Base-by-base conservation (phyloP, 495 filamentous ascomycete species). In the Cenococcum geophilum region DNA sequence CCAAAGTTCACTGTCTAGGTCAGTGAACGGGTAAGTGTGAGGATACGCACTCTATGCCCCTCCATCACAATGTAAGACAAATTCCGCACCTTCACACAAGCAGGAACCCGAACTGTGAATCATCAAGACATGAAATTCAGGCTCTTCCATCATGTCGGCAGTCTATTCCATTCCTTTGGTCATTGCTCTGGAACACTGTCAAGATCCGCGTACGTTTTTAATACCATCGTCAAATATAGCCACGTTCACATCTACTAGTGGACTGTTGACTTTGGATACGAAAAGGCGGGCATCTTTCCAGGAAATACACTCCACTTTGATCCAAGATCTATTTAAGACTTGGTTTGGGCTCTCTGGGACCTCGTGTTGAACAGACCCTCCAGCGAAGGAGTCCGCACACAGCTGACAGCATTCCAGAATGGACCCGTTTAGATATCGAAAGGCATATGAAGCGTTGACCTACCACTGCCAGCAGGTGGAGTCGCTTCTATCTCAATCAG, bases 391-490 rank as follows among this genome's bases (percentile, higher is more conserved):
- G 23, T 23, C 25, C 40, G 12, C 40, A 45, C 12, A 14, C 40
- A 14, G 40, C 40, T 45, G 34, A 58, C 58, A 27, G 45, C 16
- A 61, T 43, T 47, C 43, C 42, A 61, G 53, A 21, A 68, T 68
- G 65, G 65, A 68, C 32, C 65, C 65, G 25, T 61, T 59, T 22
- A 60, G 61, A 23, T 68, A 68, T 42, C 57, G 61, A 22, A 68
- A 59, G 40, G 65, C 65, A 43, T 68, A 68, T 47, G 61, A 68
- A 47, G 65, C 65, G 14, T 64, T 68, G 65, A 68, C 60, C 23
- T 61, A 64, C 55, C 54, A 36, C 23, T 64, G 58, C 23, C 53
- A 61, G 6, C 48, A 64, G n/a, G 23, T 68, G 40, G 65, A 68
- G 59, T 34, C 40, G 18, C 61, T 58, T 35, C 22, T 68, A 16